Evolutionary conservation across 2,329 filamentous ascomycete species (phyloP).

Genomic region (Clarireedia monteithiana): DNA sequence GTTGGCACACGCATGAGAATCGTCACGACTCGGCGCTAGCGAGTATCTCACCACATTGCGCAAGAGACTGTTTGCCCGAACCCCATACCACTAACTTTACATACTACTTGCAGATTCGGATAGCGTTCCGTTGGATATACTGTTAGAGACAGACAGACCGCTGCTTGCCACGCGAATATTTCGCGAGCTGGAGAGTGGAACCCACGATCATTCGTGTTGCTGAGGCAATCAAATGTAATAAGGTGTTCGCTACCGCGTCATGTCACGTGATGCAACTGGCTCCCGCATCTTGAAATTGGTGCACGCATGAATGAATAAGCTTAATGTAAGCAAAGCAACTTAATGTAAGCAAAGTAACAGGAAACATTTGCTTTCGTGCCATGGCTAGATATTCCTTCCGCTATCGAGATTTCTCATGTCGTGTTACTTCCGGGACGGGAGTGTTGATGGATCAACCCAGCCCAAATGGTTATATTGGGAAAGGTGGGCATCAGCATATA

Average conservation of each 20-base stretch:
- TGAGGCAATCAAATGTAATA: slow-evolving; percentile 3
- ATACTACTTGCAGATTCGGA: slow-evolving; percentile 8
- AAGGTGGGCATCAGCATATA: background rate
- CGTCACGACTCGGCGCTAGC: slow-evolving; percentile 1
- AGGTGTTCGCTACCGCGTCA: background rate
- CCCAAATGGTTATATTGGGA: background rate
- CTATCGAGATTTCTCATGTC: slow-evolving; percentile 1
- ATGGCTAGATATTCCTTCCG: background rate
- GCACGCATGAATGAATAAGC: slow-evolving; percentile 7
- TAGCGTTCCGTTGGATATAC: background rate
- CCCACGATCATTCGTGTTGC: background rate
- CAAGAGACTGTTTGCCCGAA: slow-evolving; percentile 6
- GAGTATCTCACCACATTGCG: slow-evolving; percentile 8
- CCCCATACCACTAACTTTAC: slow-evolving; percentile 2
- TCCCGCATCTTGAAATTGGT: background rate
- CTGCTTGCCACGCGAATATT: slow-evolving; percentile 9
- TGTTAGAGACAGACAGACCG: slow-evolving; percentile 6
- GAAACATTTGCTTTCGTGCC: background rate
- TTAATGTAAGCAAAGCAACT: slow-evolving; percentile 7
- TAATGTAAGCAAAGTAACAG: background rate
- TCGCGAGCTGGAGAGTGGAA: background rate
- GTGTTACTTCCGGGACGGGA: slow-evolving; percentile 12
- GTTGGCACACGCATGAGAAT: slow-evolving; percentile 6
- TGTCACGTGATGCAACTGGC: background rate
- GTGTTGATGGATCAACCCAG: too few species aligned